Percentiles rank a stretch among this genome's conserved stretches.
These are phyloP conservation scores for Coemansia sp. DNA, from an alignment of 192 early-diverging fungal species.

Conservation along the genomic window DNA sequence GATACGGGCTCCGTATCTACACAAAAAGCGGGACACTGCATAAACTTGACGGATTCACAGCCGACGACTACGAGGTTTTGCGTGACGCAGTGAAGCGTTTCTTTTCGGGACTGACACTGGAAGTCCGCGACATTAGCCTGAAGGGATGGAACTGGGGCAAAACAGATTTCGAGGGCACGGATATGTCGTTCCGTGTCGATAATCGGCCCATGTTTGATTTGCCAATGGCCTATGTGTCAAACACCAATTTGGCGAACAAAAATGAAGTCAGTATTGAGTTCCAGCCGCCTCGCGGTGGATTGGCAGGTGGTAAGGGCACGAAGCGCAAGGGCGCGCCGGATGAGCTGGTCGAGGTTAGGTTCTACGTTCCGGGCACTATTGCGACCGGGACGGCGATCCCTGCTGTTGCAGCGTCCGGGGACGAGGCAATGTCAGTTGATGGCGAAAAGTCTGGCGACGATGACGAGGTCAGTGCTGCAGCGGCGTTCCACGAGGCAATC, in stretches of 20 bases:
- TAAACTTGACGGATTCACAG: conserved; percentile 87
- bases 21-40: conserved; percentile 68
- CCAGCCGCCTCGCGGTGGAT: conserved; percentile 55
- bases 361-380: conserved; percentile 84
- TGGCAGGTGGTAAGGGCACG: conserved; percentile 35
- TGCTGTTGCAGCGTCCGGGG: conserved; percentile 21
- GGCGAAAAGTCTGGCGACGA: conserved; percentile 48
- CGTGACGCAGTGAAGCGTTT: conserved; percentile 63
- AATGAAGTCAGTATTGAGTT: conserved; percentile 94
- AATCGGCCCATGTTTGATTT: conserved; percentile 86
- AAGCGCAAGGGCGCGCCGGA: conserved; percentile 63
- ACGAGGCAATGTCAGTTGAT: conserved; percentile 50
- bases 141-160: conserved; percentile 98
- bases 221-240: conserved; percentile 82
- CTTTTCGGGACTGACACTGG: conserved; percentile 72
- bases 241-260: conserved; percentile 78
- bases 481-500: conserved; percentile 88
- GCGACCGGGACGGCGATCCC: conserved; percentile 42
- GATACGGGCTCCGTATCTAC: conserved; percentile 76
- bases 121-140: conserved; percentile 79
- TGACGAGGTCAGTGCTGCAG: conserved; percentile 61
- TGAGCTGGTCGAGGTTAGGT: conserved; percentile 84
- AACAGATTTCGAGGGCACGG: conserved; percentile 73
- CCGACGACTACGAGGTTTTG: conserved; percentile 81
- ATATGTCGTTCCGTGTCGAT: conserved; percentile 79